Evolutionary conservation across 768 basidiomycete genomes (phyloP).

Genomic region (Agrocybe chaxingu): DNA sequence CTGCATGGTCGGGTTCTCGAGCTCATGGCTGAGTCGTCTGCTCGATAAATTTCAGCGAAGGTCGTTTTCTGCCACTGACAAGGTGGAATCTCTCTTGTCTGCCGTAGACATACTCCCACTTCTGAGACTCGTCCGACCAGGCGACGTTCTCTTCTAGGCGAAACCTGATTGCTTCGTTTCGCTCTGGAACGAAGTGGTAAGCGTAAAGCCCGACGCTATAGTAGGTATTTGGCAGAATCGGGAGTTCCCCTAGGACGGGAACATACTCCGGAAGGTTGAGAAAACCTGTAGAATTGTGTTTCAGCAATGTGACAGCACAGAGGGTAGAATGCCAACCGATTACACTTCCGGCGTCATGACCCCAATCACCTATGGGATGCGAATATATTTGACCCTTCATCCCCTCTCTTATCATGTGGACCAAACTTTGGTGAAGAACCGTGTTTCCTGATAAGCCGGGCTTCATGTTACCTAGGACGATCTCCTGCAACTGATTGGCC

Average conservation of each 20-base stretch:
- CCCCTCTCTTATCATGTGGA: constrained; percentile 41
- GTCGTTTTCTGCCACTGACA: constrained; percentile 24
- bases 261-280: constrained; percentile 42
- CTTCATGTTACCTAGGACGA: constrained; percentile 40
- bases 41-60: constrained; percentile 13
- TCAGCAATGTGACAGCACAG: neutral
- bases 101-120: constrained; percentile 49
- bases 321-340: constrained; percentile 31
- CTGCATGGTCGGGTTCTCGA: too few relatives aligned
- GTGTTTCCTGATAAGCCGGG: constrained; percentile 45
- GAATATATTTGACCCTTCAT: constrained; percentile 48
- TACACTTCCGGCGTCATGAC: constrained; percentile 49
- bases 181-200: constrained; percentile 45
- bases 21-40: constrained; percentile 9
- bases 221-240: constrained; percentile 45
- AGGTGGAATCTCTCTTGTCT: constrained; percentile 47
- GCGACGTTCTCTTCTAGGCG: constrained; percentile 42
- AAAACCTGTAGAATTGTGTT: constrained; percentile 28
- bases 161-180: constrained; percentile 44
- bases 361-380: constrained; percentile 57
- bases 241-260: constrained; percentile 45
- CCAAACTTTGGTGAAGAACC: constrained; percentile 36
- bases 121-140: constrained; percentile 33
- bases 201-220: constrained; percentile 54
- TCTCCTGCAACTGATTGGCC: constrained; percentile 51